Evolutionary conservation across 768 basidiomycete species (phyloP), one percentile per base, ranked within the genome.

Genomic region (Royoungia palumana): DNA sequence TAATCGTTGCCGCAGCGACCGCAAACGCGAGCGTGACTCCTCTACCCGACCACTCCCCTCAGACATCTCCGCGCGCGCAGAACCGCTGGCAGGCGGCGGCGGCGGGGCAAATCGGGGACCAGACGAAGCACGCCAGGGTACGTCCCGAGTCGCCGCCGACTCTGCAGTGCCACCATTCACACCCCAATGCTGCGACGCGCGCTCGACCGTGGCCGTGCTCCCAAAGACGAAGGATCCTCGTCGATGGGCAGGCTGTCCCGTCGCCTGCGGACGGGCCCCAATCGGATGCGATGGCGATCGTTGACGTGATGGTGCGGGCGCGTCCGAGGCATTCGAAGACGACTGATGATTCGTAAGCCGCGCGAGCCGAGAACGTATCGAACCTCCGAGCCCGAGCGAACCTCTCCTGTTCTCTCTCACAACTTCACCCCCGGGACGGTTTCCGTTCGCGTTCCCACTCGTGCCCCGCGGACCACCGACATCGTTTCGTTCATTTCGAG

Each of bases 351-450:
- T 55, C 35, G 62, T 49, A 14, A 63, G 34, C 16, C 62, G 63
- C 22, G 62, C 62, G 6, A 65, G 38, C 3, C 62, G 57, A 27
- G 60, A 65, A n/a, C 62, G 63, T 22, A 63, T 44, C 6, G 62
- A 55, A 4, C 62, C 60, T 13, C 62, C 62, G 39, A 63, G n/a
- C 7, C 51, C 49, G 17, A 62, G 41, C 24, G 62, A 45, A n/a
- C 44, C 32, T 16, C 62, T 22, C 43, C 63, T 54, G 5, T 51
- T 53, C 25, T 63, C 62, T 16, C 41, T 47, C 21, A 36, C 37
- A 6, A 22, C 53, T 19, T 51, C 53, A 11, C 37, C 22, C 12
- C 47, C 58, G 12, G 50, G 14, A 5, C 59, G 52, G 17, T 21
- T 41, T 38, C 59, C 55, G 24, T 27, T 53, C 10, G 43, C 49